Percentiles rank a stretch among this genome's conserved stretches.
phyloP scores from a whole-genome alignment of 2,329 filamentous ascomycete species.

The Metarhizium anisopliae region DNA sequence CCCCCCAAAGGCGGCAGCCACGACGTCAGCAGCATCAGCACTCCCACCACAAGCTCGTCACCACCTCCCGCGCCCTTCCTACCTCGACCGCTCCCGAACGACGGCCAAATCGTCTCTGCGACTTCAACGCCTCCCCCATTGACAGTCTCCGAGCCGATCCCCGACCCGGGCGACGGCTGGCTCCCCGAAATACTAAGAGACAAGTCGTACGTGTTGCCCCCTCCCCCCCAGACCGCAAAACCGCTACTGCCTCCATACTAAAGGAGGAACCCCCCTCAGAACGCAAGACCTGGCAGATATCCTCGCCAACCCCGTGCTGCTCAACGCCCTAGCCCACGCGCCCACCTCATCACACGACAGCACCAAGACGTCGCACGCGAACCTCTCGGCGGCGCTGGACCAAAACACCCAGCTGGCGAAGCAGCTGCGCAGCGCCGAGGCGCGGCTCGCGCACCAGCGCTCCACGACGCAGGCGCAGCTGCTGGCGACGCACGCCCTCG shows the following conservation, averaged over 20 bases:
- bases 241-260: no score
- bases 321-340: constrained; percentile 65
- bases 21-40: constrained; percentile 58
- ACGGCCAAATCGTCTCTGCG: constrained; percentile 4
- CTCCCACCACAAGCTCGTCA: constrained; percentile 36
- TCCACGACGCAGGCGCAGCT: constrained; percentile 70
- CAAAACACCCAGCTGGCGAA: constrained; percentile 64
- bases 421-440: constrained; percentile 44
- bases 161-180: constrained; percentile 64
- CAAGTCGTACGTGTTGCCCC: constrained; percentile 60
- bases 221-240: neutral
- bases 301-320: constrained; percentile 53
- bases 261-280: constrained; percentile 31
- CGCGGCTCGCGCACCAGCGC: constrained; percentile 50
- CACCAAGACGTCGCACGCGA: constrained; percentile 52
- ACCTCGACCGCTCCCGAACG: constrained; percentile 1
- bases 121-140: constrained; percentile 15
- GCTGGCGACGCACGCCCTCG: constrained; percentile 73
- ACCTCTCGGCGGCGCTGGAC: constrained; percentile 55
- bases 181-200: constrained; percentile 68
- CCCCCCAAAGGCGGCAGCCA: constrained; percentile 65
- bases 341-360: constrained; percentile 63
- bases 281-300: constrained; percentile 71
- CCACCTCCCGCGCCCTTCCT: no score
- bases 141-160: constrained; percentile 22